Evolutionary conservation across 441 rosid species (phyloP), one percentile per base, ranked within the genome.

Genomic region (Erysimum pusillum): DNA sequence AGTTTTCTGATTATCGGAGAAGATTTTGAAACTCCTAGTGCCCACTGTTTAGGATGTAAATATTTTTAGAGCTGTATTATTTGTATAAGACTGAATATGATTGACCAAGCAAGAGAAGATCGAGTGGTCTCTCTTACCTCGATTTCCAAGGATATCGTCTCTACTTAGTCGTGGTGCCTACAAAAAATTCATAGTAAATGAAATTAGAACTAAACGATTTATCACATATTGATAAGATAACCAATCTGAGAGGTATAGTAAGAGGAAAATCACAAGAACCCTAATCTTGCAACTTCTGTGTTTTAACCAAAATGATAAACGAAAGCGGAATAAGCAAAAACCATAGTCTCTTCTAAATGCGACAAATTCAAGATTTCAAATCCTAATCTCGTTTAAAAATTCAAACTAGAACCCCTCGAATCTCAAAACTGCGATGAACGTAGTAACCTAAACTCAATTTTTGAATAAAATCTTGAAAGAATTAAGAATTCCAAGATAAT

Each of bases 1-100:
- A 48, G 48, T 49, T 71, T 86, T 84, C 36, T 76, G 89, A 57
- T 76, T 76, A 61, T 87, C 91, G 0, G 85, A 51, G 51, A 67
- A 89, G 54, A 93, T 67, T 77, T 80, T 87, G 41, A 93, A 82
- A 80, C 71, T 82, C 46, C 80, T 73, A 58, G 59, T 72, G 38
- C 74, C 75, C 51, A 6, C 92, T 89, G 81, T 41, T 69, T 46
- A 68, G 73, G 11, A 71, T 34, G 22, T 75, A 78, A n/a, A 32
- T 22, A 42, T 22, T 20, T 1, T 67, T 20, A 65, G 36, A 45
- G 20, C 53, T 39, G 52, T 65, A 52, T 58, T 58, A 11, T 28
- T 36, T 9, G 25, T 5, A 65, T 25, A 48, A 6, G 34, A 61
- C 45, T 64, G 38, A 22, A 54, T 46, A 22, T 54, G 74, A 39